These are phyloP conservation scores for Amanita polypyramis DNA, from an alignment of 768 basidiomycete genomes.

Conservation along the genomic window DNA sequence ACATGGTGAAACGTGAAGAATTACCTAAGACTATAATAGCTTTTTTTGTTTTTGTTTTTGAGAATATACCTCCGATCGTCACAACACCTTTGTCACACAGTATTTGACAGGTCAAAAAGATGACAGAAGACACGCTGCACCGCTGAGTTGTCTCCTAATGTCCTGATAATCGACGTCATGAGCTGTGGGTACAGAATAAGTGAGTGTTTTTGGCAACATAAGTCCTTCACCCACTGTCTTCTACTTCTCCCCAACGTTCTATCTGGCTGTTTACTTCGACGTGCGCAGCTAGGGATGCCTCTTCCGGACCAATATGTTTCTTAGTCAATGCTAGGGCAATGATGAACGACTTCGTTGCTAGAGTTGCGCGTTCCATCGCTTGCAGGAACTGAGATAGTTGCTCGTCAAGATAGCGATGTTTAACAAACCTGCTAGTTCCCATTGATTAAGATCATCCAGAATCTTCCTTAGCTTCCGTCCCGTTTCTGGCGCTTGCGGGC, in stretches of 20 bases:
- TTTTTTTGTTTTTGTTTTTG: no score
- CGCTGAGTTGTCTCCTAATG: constrained; percentile 76
- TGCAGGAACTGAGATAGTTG: neutral
- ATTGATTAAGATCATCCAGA: constrained; percentile 58
- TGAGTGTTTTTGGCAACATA: constrained; percentile 7
- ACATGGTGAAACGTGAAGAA: neutral
- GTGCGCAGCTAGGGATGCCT: constrained; percentile 75
- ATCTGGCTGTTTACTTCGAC: constrained; percentile 97
- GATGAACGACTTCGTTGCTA: constrained; percentile 84
- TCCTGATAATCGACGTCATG: constrained; percentile 98
- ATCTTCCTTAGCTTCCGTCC: constrained; percentile 46
- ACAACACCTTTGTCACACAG: neutral
- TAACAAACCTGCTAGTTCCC: constrained; percentile 79
- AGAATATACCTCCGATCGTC: constrained; percentile 1
- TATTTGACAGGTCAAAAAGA: constrained; percentile 20
- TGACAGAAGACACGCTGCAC: constrained; percentile 56
- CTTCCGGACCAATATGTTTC: constrained; percentile 65
- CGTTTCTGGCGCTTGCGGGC: constrained; percentile 61
- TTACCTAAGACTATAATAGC: neutral
- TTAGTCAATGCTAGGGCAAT: constrained; percentile 79
- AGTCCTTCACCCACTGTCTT: constrained; percentile 70
- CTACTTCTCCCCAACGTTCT: constrained; percentile 97
- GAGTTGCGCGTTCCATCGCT: constrained; percentile 90
- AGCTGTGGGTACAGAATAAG: constrained; percentile 37
- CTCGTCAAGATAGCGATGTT: neutral